Percentiles rank a stretch among this genome's conserved stretches.
phyloP scores from a whole-genome alignment of 345 rosid species.

The Camelina laxa region DNA sequence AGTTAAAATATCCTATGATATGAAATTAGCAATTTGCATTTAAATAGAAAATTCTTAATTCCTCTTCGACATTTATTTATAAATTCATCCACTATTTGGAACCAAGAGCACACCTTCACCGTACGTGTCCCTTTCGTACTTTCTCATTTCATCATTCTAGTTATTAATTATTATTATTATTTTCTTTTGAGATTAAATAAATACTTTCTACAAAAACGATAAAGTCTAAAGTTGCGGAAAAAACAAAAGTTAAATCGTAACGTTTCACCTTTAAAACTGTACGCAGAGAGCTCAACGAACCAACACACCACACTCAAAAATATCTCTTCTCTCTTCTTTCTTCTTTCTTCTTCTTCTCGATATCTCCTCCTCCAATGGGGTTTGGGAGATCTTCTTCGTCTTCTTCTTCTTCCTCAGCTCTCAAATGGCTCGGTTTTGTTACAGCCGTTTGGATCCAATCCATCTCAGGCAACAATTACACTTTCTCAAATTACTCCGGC shows the following conservation, averaged over 20 bases:
- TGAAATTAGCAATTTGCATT: neutral
- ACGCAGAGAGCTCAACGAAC: constrained; percentile 26
- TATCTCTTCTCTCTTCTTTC: neutral
- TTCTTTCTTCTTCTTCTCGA: neutral
- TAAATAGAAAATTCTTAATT: neutral
- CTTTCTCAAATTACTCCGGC: constrained; percentile 64
- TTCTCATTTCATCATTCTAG: constrained; percentile 16
- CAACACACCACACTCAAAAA: neutral
- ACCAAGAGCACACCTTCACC: neutral
- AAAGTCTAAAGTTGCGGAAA: constrained; percentile 5
- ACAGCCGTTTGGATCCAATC: constrained; percentile 70
- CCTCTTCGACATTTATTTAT: neutral
- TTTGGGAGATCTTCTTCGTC: constrained; percentile 6
- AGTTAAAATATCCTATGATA: neutral
- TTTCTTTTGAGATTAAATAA: neutral
- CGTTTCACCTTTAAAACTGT: constrained; percentile 32
- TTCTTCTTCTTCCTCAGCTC: constrained; percentile 39
- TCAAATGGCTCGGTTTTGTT: constrained; percentile 72
- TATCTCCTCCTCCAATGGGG: constrained; percentile 31
- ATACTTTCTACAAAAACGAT: constrained; percentile 28
- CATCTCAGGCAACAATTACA: constrained; percentile 67
- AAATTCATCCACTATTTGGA: constrained; percentile 1
- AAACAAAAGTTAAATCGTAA: neutral
- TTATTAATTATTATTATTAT: neutral
- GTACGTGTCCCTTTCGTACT: constrained; percentile 42